A percentile compares a stretch with the other conserved stretches of the same genome.
These are phyloP conservation scores for Nannochloropsis gaditana DNA, from an alignment of 108 stramenopile genomes.

Conservation along the genomic window DNA sequence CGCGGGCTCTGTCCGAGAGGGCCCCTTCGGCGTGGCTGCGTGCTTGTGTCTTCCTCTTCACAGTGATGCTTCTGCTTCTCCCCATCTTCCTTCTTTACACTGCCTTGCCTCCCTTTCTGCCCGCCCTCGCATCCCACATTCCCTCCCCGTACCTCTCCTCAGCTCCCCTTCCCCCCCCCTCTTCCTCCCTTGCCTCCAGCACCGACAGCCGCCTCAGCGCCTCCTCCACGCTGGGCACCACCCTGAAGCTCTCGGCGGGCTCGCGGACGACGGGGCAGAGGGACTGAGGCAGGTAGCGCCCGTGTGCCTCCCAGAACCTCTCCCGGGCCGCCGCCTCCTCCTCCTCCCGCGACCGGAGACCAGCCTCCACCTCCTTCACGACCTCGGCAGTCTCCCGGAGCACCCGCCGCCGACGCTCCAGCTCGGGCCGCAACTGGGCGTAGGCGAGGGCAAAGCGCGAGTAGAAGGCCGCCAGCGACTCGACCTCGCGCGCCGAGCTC, in stretches of 20 bases:
- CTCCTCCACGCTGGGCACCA: not conserved
- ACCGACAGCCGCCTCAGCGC: not conserved
- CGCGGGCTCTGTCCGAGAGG: no score
- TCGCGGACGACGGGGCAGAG: not conserved
- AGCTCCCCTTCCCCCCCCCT: not conserved
- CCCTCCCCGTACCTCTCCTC: not conserved
- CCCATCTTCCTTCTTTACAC: not conserved
- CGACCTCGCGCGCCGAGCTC: not conserved
- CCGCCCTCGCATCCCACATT: not conserved
- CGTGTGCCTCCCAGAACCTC: not conserved
- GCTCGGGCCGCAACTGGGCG: not conserved
- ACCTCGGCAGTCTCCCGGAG: not conserved
- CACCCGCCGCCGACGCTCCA: not conserved
- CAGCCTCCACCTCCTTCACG: not conserved
- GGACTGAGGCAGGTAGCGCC: not conserved
- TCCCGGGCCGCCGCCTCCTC: not conserved
- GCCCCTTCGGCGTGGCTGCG: no score
- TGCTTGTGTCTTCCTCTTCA: not conserved
- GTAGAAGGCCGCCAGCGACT: not conserved
- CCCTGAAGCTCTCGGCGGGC: not conserved
- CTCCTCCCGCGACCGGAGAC: not conserved
- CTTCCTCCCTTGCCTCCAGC: not conserved
- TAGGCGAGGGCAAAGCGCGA: not conserved
- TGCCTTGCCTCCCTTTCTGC: not conserved
- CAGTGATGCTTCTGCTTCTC: not conserved